These are phyloP conservation scores for Paramecium sonneborni DNA, from an alignment of 73 alveolate species.

Conservation along the genomic window DNA sequence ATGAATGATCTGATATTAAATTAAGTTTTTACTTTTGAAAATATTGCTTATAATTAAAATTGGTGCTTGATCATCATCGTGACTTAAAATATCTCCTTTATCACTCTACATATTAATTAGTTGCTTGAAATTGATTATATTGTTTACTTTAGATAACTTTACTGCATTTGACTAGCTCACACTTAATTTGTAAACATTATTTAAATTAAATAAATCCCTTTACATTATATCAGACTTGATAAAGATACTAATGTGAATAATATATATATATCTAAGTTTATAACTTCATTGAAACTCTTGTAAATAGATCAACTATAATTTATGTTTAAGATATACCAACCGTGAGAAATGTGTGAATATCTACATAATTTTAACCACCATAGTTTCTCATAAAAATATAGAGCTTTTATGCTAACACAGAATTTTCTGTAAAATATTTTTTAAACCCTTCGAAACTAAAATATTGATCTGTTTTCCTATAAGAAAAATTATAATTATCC, in stretches of 20 bases:
- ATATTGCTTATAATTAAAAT: not conserved
- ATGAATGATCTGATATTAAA: not conserved
- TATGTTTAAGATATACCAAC: not conserved
- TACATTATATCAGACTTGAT: constrained; percentile 5
- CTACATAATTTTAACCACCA: constrained; percentile 21
- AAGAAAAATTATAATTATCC: not conserved
- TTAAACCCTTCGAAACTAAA: constrained; percentile 39
- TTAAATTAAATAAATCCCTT: not conserved
- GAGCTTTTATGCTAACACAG: constrained; percentile 3
- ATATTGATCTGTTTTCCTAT: constrained; percentile 4
- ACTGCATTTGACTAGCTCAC: constrained; percentile 40
- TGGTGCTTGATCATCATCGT: constrained; percentile 50
- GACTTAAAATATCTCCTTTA: constrained; percentile 38
- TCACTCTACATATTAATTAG: constrained; percentile 20
- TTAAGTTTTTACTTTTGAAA: constrained; percentile 6
- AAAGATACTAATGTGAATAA: constrained; percentile 24
- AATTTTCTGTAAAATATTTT: constrained; percentile 4
- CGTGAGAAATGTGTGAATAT: not conserved
- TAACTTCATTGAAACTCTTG: constrained; percentile 40
- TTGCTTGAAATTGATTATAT: not conserved
- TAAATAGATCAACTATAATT: not conserved
- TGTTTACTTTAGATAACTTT: not conserved
- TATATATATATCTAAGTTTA: not conserved
- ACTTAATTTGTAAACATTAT: not conserved
- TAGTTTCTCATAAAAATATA: not conserved